These are phyloP conservation scores for Penicillium fimorum DNA, from an alignment of 495 filamentous ascomycete genomes.

Conservation along the genomic window DNA sequence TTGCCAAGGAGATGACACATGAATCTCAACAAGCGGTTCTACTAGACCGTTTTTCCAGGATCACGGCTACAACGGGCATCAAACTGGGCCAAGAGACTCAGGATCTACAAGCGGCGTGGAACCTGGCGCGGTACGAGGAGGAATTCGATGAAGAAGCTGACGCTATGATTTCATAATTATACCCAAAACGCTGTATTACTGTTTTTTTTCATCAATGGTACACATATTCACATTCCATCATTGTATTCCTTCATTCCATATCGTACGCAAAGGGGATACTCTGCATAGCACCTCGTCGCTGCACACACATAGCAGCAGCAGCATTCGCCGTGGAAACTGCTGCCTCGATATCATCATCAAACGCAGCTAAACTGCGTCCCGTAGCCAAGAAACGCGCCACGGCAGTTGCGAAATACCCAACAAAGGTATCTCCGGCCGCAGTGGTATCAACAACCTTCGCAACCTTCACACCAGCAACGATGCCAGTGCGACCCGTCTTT, in stretches of 20 bases:
- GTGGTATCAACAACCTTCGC: conserved; percentile 79
- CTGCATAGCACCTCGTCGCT: conserved; percentile 23
- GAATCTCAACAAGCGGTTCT: conserved; percentile 26
- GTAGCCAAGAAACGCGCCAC: conserved; percentile 24
- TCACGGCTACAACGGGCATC: conserved; percentile 22
- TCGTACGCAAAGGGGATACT: conserved; percentile 32
- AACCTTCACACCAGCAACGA: conserved; percentile 52
- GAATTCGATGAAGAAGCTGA: conserved; percentile 19
- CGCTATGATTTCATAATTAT: conserved; percentile 15
- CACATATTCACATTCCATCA: not conserved
- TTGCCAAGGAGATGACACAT: conserved; percentile 28
- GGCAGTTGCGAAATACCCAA: conserved; percentile 43
- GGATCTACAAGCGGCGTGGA: conserved; percentile 19
- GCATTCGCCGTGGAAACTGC: conserved; percentile 24
- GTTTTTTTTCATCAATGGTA: not conserved
- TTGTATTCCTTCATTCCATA: conserved; percentile 11
- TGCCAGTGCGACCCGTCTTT: conserved; percentile 28
- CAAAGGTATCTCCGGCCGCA: conserved; percentile 84
- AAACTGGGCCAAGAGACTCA: conserved; percentile 21
- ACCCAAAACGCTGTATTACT: conserved; percentile 3
- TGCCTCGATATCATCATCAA: conserved; percentile 23
- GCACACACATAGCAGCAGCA: conserved; percentile 27
- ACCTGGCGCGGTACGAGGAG: conserved; percentile 25
- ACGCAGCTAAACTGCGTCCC: conserved; percentile 13
- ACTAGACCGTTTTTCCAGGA: conserved; percentile 14